Evolutionary conservation across 2,329 filamentous ascomycete genomes (phyloP).

Genomic region (Coniochaeta ligniaria): DNA sequence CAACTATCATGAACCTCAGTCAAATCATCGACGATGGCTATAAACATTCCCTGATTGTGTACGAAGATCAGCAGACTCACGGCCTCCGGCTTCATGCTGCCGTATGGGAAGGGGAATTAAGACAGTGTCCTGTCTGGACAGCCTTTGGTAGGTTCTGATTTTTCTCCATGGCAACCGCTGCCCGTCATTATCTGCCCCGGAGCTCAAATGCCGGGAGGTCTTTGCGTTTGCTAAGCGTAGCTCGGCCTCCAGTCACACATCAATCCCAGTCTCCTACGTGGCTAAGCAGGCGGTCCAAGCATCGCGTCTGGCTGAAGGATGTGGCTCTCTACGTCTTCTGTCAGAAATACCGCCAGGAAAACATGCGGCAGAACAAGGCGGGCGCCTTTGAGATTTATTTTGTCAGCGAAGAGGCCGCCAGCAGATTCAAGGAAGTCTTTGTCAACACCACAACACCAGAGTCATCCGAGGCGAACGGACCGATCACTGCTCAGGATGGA

Average conservation of each 20-base stretch:
- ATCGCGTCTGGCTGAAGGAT: slow-evolving; percentile 44
- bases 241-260: slow-evolving; percentile 39
- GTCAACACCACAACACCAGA: slow-evolving; percentile 4
- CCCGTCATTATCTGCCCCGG: not conserved
- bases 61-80: slow-evolving; percentile 38
- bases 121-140: slow-evolving; percentile 54
- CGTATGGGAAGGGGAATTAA: slow-evolving; percentile 46
- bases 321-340: slow-evolving; percentile 54
- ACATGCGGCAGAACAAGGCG: slow-evolving; percentile 39
- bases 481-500: not conserved
- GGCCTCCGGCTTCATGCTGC: slow-evolving; percentile 49
- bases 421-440: slow-evolving; percentile 14
- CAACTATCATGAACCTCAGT: slow-evolving; percentile 23
- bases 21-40: slow-evolving; percentile 49
- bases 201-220: not conserved
- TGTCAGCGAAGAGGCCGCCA: slow-evolving; percentile 28
- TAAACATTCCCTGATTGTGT: slow-evolving; percentile 46
- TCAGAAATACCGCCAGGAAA: slow-evolving; percentile 43
- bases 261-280: slow-evolving; percentile 40
- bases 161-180: not conserved
- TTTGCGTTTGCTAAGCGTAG: not conserved
- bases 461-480: slow-evolving; percentile 9
- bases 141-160: slow-evolving; percentile 44
- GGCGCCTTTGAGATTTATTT: slow-evolving; percentile 47
- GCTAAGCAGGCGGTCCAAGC: slow-evolving; percentile 39